Evolutionary conservation across 306 rosid genomes (phyloP), one percentile per base, ranked within the genome.

Genomic region (Dryas alaskensis): DNA sequence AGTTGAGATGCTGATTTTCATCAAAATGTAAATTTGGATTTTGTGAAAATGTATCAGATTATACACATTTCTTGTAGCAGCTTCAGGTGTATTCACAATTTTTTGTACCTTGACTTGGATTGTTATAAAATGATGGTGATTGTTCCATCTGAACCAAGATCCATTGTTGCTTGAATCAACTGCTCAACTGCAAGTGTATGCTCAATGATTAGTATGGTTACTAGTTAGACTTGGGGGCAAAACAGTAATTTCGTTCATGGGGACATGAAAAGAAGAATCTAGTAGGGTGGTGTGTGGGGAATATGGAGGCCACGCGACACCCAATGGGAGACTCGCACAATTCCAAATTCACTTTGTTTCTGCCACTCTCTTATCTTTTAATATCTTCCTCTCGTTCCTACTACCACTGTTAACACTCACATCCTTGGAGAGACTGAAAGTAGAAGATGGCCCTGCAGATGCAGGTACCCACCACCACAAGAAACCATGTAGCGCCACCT

Each of bases 381-480:
- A 45, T 60, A 60, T 72, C 76, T 55, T 70, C 76, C 67, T 27
- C 31, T 8, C 73, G 4, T 10, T 47, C 12, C 45, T 55, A 12
- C 67, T 3, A 10, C 7, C 52, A 43, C 27, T 4, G 25, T 44
- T 42, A n/a, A 9, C 58, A 54, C 59, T 10, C 27, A 16, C 47
- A 57, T 4, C 8, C 45, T 4, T 7, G 12, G 37, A 31, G 37
- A 31, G 37, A 31, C 53, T 3, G 22, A 6, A 19, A 46, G 14
- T 11, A 14, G 57, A 78, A 37, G 59, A 90, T 88, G 93, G 86
- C 89, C 72, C 42, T 86, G 81, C 88, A 78, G 10, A 50, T 86
- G 84, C 89, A 86, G 69, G 61, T 81, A 77, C 70, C 81, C 73
- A 7, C 76, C 59, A 51, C 80, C 8, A 63, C 85, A 70, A 81